Evolutionary conservation across 1,139 yeast species (phyloP).

Genomic region (Suhomyces kunorum): DNA sequence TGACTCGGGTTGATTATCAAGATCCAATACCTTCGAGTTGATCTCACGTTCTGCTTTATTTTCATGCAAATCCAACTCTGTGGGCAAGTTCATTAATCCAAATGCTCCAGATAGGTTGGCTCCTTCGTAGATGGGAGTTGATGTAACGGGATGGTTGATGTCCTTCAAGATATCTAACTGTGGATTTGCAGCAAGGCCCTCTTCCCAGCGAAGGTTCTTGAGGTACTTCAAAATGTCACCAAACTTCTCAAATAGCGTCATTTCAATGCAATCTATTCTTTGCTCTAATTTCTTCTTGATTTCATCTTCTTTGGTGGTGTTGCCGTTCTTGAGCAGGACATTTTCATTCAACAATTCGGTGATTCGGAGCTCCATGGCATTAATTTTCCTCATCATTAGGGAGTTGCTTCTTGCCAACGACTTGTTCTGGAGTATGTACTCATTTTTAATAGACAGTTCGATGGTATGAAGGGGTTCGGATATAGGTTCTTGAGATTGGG

Average conservation of each 20-base stretch:
- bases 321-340: conserved; percentile 14
- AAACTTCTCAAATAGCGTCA: conserved; percentile 42
- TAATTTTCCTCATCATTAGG: conserved; percentile 47
- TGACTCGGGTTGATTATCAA: background rate
- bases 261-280: conserved; percentile 39
- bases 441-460: conserved; percentile 7
- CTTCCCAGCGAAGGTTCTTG: conserved; percentile 32
- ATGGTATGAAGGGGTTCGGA: background rate
- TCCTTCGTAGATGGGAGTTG: conserved; percentile 23
- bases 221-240: conserved; percentile 46
- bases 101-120: conserved; percentile 2
- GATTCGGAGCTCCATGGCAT: conserved; percentile 48
- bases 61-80: no score
- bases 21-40: no score
- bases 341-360: conserved; percentile 18
- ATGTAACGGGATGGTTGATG: conserved; percentile 20
- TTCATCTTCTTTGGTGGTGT: conserved; percentile 9
- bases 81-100: background rate
- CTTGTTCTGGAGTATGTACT: conserved; percentile 43
- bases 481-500: conserved; percentile 2
- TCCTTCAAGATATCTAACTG: conserved; percentile 20
- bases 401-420: conserved; percentile 59
- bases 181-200: conserved; percentile 28
- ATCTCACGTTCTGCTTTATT: no score
- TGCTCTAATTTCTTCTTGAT: conserved; percentile 14